Evolutionary conservation across 441 rosid species (phyloP).

Genomic region (Adansonia madagascariensis): DNA sequence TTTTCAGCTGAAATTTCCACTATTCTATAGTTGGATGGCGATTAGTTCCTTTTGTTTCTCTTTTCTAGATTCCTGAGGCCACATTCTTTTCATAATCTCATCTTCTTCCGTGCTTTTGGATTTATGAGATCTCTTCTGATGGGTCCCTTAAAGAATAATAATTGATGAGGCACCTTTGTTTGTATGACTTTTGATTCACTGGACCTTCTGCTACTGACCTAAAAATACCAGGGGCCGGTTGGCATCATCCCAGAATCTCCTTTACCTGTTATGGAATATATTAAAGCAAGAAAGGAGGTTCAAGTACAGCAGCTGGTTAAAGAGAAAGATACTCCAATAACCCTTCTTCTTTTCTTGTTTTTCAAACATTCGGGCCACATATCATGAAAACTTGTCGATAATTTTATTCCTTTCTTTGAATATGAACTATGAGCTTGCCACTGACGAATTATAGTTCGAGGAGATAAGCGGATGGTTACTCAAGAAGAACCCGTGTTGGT

Average conservation of each 20-base stretch:
- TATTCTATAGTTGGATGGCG: conserved; percentile 46
- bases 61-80: conserved; percentile 64
- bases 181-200: conserved; percentile 68
- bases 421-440: conserved; percentile 39
- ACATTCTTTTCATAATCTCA: conserved; percentile 43
- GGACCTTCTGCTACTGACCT: conserved; percentile 56
- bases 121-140: conserved; percentile 46
- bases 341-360: conserved; percentile 64
- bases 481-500: conserved; percentile 41
- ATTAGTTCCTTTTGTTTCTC: conserved; percentile 48
- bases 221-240: conserved; percentile 40
- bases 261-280: conserved; percentile 64
- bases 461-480: conserved; percentile 38
- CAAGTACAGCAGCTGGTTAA: conserved; percentile 66
- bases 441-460: conserved; percentile 27
- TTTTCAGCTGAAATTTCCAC: conserved; percentile 26
- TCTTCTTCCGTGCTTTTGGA: conserved; percentile 50
- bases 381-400: conserved; percentile 35
- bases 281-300: conserved; percentile 52
- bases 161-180: conserved; percentile 66
- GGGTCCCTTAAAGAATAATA: conserved; percentile 71
- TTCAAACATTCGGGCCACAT: conserved; percentile 85
- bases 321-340: conserved; percentile 60
- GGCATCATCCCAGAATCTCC: conserved; percentile 89
- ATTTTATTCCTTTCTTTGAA: conserved; percentile 71